Base-by-base conservation (phyloP, 306 rosid species). In the Inga laurina region DNA sequence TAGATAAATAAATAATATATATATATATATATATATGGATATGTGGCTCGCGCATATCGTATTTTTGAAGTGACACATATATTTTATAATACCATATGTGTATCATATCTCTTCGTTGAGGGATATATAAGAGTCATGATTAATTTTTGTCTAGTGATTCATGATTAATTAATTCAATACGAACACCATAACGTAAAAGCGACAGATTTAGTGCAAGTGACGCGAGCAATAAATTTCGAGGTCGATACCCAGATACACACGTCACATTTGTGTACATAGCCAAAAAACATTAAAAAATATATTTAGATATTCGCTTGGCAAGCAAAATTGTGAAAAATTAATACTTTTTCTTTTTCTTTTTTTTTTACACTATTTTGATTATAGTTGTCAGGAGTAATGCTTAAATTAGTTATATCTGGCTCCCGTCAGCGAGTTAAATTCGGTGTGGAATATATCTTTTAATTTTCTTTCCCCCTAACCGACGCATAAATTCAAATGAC, bases 201-300 rank as follows among this genome's bases (percentile, higher is more conserved):
- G 78, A 52, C 10, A 46, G 62, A 85, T 34, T 24, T 72, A 82
- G 85, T 89, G 91, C 71, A 81, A 64, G 85, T 86, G 84, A 82
- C 54, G 85, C 77, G 59, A 56, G 76, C 37, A 27, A 74, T 48
- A 80, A 80, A 65, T 46, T 21, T 10, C 3, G 27, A 9, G 27
- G 14, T 49, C 54, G 15, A 57, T 56, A 8, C 62, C 18, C 62
- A 85, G 82, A 88, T 66, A 22, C 44, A 22, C 12, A 76, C 71
- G 80, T 73, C 72, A 27, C 68, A 10, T 62, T 11, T 11, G 37
- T 24, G 37, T 57, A 3, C n/a, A 57, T 56, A 6, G 21, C 21
- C 8, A 57, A 6, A 2, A 56, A 56, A 56, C 22, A 56, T 10
- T 3, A 22, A 24, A 10, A 62, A 12, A 27, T 24, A 27, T 5